These are phyloP conservation scores for Thalassiosira allenii DNA, from an alignment of 352 stramenopile species.

Conservation along the genomic window DNA sequence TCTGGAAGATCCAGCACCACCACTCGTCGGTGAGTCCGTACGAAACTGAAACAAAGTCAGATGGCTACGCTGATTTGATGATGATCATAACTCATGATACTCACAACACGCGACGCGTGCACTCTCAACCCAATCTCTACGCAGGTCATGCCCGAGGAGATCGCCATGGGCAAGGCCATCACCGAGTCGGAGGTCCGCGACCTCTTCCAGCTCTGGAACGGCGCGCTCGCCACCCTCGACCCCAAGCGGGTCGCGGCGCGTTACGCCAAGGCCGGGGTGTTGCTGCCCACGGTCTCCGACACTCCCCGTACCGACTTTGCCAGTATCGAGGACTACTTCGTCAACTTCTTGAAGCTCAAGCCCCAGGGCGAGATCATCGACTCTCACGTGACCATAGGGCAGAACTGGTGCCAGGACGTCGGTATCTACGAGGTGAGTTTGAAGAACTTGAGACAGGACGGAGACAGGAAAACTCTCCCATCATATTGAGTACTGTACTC, in stretches of 20 bases:
- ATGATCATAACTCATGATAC: too few relatives aligned
- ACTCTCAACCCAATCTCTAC: too few relatives aligned
- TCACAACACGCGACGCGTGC: too few relatives aligned
- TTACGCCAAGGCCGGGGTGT: constrained; percentile 61
- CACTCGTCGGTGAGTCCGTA: constrained; percentile 73
- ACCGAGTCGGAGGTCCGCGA: constrained; percentile 59
- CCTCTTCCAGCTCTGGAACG: constrained; percentile 72
- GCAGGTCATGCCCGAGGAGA: constrained; percentile 58
- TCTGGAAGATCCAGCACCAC: constrained; percentile 80
- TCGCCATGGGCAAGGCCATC: constrained; percentile 53
- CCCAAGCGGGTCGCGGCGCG: constrained; percentile 57
- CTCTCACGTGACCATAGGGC: constrained; percentile 28
- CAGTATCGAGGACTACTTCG: constrained; percentile 74
- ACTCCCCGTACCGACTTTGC: constrained; percentile 47
- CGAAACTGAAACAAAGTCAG: too few relatives aligned
- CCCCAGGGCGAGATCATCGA: constrained; percentile 63
- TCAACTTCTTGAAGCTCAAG: constrained; percentile 69
- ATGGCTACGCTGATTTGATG: too few relatives aligned
- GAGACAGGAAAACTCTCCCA: too few relatives aligned
- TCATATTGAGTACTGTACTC: too few relatives aligned
- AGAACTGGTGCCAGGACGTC: constrained; percentile 51
- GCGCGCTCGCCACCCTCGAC: constrained; percentile 61
- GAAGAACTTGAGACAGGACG: too few relatives aligned
- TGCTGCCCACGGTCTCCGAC: constrained; percentile 68
- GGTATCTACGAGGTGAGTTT: constrained; percentile 51